These are phyloP conservation scores for Colletotrichum abscissum DNA, from an alignment of 2,329 filamentous ascomycete species.

Conservation along the genomic window DNA sequence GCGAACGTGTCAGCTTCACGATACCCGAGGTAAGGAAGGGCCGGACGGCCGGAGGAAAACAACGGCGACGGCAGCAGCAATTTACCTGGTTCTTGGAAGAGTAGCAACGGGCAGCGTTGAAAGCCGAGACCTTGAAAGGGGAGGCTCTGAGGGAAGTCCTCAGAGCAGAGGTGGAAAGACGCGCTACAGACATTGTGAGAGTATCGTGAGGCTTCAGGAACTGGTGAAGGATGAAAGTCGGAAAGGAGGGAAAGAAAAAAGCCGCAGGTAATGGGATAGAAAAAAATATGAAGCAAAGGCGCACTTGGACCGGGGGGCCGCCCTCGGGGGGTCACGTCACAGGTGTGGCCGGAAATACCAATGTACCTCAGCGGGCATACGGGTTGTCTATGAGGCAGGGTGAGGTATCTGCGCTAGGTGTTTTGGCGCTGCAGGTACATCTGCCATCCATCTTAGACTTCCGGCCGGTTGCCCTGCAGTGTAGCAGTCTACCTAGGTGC, in stretches of 20 bases:
- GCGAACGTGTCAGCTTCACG: constrained; percentile 38
- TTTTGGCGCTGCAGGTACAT: constrained; percentile 23
- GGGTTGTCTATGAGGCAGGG: constrained; percentile 15
- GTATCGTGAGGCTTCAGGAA: constrained; percentile 38
- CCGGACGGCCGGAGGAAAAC: constrained; percentile 29
- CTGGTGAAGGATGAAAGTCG: constrained; percentile 42
- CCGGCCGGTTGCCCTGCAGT: constrained; percentile 20
- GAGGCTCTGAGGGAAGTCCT: constrained; percentile 78
- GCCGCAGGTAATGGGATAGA: constrained; percentile 34
- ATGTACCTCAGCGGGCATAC: constrained; percentile 29
- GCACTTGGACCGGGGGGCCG: constrained; percentile 29
- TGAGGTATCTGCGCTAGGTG: constrained; percentile 16
- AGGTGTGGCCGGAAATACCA: constrained; percentile 33
- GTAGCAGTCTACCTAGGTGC: not conserved
- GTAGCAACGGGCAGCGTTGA: constrained; percentile 89
- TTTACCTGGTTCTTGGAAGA: constrained; percentile 90
- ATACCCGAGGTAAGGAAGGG: constrained; percentile 36
- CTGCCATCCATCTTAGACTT: not conserved
- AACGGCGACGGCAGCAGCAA: constrained; percentile 21
- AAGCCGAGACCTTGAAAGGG: constrained; percentile 76
- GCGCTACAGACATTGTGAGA: constrained; percentile 81
- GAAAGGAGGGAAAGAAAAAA: constrained; percentile 42
- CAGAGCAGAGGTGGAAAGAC: constrained; percentile 84
- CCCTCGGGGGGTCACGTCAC: constrained; percentile 34
- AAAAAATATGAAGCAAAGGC: constrained; percentile 36